phyloP scores from a whole-genome alignment of 2,329 filamentous ascomycete species.

The Truncatella angustata region DNA sequence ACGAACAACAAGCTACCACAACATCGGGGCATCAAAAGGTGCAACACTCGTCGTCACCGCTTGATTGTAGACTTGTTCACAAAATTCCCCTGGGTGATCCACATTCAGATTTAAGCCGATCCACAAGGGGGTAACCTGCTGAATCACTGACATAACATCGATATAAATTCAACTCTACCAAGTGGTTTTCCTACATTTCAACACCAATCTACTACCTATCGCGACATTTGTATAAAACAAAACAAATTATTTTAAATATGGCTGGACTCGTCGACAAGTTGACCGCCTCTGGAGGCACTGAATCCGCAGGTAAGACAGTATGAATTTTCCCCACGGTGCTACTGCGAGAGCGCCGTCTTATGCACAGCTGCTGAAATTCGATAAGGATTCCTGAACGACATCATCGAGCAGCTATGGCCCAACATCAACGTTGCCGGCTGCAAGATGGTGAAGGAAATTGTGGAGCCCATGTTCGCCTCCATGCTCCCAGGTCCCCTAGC shows the following conservation, averaged over 20 bases:
- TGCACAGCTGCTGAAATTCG: conserved; percentile 9
- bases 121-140: no score
- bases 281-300: conserved; percentile 35
- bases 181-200: neutral
- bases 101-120: no score
- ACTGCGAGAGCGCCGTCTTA: neutral
- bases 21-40: neutral
- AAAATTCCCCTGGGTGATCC: neutral
- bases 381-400: conserved; percentile 44
- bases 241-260: conserved; percentile 16
- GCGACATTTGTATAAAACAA: neutral
- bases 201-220: neutral
- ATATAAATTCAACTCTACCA: neutral
- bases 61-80: neutral
- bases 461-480: conserved; percentile 44
- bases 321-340: neutral
- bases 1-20: conserved; percentile 6
- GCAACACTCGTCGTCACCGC: neutral
- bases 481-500: conserved; percentile 44
- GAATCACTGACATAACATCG: no score
- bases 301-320: conserved; percentile 30
- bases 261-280: conserved; percentile 33
- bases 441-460: conserved; percentile 43
- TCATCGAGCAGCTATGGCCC: conserved; percentile 46
- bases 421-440: conserved; percentile 43